Percentiles rank a stretch among this genome's conserved stretches.
Evolutionary conservation across 805 yeast genomes (phyloP).

Genomic region (Metschnikowia gruessii): DNA sequence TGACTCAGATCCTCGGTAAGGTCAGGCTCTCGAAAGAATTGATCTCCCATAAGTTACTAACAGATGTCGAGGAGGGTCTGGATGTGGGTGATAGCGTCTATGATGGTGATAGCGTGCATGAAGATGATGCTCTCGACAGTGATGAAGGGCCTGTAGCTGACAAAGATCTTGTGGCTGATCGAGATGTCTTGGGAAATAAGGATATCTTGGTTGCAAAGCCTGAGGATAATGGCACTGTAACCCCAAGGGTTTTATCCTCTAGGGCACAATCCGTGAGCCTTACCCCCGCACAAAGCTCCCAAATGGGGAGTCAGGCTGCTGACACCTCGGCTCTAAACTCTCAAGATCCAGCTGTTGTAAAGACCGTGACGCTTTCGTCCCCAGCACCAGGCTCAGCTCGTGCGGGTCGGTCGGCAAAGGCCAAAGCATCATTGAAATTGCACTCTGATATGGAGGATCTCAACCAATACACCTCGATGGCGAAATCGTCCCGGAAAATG

Average conservation of each 20-base stretch:
- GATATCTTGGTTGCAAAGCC: not conserved
- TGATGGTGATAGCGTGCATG: slow-evolving; percentile 17
- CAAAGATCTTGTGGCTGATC: not conserved
- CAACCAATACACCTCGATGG: slow-evolving; percentile 54
- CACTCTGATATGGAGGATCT: slow-evolving; percentile 69
- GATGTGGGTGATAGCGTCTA: slow-evolving; percentile 7
- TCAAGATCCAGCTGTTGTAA: slow-evolving; percentile 1
- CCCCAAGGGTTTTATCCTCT: not conserved
- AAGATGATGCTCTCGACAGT: slow-evolving; percentile 2
- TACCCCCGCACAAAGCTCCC: not conserved
- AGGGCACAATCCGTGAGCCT: not conserved
- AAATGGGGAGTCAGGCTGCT: not conserved
- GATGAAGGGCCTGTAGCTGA: not conserved
- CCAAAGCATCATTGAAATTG: slow-evolving; percentile 60
- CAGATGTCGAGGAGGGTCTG: slow-evolving; percentile 15
- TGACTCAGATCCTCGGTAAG: slow-evolving; percentile 7
- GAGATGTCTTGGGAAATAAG: too few relatives aligned
- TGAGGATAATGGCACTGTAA: not conserved
- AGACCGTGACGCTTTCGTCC: not conserved
- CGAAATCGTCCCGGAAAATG: slow-evolving; percentile 44
- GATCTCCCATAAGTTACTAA: not conserved
- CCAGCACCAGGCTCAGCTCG: slow-evolving; percentile 2
- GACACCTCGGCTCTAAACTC: not conserved
- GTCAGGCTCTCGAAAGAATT: slow-evolving; percentile 1
- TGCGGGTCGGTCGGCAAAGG: slow-evolving; percentile 55